phyloP scores from a whole-genome alignment of 164 flowering plant species.

The Akebia trifoliata region DNA sequence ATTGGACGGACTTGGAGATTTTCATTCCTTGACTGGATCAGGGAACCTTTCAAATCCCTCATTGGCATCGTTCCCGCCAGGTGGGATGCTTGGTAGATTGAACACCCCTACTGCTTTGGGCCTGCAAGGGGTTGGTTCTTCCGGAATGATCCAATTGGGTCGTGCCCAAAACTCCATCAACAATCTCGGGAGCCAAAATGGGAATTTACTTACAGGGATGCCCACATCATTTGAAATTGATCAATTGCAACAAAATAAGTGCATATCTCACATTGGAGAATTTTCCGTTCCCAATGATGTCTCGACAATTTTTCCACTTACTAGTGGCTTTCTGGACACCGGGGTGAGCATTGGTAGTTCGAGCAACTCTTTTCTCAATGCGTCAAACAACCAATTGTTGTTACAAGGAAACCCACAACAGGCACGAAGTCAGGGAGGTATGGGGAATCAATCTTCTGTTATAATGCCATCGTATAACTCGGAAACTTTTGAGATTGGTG shows the following conservation, averaged over 20 bases:
- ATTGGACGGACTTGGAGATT: conserved; percentile 57
- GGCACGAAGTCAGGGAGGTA: conserved; percentile 14
- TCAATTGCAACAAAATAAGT: conserved; percentile 35
- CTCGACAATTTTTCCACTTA: conserved; percentile 22
- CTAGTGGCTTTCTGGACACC: conserved; percentile 30
- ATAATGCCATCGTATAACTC: conserved; percentile 19
- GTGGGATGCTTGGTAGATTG: conserved; percentile 59
- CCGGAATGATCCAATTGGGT: conserved; percentile 46
- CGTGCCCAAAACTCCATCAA: conserved; percentile 33
- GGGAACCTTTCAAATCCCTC: conserved; percentile 45
- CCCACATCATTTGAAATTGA: conserved; percentile 50
- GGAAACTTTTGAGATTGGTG: conserved; percentile 19
- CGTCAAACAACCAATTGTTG: conserved; percentile 31
- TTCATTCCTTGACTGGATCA: conserved; percentile 40
- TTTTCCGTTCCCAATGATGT: conserved; percentile 26
- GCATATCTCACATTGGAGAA: conserved; percentile 19
- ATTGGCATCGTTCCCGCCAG: conserved; percentile 32
- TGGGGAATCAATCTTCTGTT: too few species aligned
- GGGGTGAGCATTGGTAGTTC: conserved; percentile 24
- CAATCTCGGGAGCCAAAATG: conserved; percentile 33
- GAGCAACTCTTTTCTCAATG: conserved; percentile 28
- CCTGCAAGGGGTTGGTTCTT: conserved; percentile 36
- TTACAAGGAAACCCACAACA: conserved; percentile 36
- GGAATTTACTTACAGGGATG: conserved; percentile 50
- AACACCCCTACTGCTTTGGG: conserved; percentile 45